A percentile compares a stretch with the other conserved stretches of the same genome.
These are phyloP conservation scores for Asterochloris sp. DNA, from an alignment of 139 green algal species.

Conservation along the genomic window DNA sequence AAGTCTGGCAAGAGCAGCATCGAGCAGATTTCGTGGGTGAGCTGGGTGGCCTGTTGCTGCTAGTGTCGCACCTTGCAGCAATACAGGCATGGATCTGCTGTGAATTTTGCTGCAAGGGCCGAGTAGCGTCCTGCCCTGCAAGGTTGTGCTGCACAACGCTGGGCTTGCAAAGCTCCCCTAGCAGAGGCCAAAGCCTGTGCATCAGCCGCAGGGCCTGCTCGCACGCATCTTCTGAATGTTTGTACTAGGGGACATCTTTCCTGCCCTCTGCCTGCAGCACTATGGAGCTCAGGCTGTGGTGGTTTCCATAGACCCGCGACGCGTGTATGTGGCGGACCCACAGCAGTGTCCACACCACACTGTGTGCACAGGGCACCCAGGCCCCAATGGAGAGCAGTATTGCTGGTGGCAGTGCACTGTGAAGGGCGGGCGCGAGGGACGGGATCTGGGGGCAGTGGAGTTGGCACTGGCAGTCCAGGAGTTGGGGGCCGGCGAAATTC, in stretches of 20 bases:
- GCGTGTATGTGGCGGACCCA: conserved; percentile 82
- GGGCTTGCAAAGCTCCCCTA: too few species aligned
- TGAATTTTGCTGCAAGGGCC: too few species aligned
- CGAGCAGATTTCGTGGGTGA: conserved; percentile 92
- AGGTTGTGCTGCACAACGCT: too few species aligned
- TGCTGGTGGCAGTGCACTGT: conserved; percentile 69
- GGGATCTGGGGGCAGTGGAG: conserved; percentile 89
- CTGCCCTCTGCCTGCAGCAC: conserved; percentile 18
- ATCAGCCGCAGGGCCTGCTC: too few species aligned
- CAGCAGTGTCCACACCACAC: conserved; percentile 50
- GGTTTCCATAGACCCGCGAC: conserved; percentile 89
- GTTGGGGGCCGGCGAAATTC: conserved; percentile 95
- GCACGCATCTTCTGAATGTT: background rate
- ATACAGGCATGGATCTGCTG: too few species aligned
- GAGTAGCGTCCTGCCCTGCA: too few species aligned
- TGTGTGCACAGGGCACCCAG: conserved; percentile 53
- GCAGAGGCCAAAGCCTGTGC: too few species aligned
- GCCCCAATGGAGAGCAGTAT: conserved; percentile 92
- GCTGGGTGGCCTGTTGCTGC: background rate
- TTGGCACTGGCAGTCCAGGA: conserved; percentile 87
- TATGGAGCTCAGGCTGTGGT: conserved; percentile 71
- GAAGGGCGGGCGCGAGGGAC: conserved; percentile 83
- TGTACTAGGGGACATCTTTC: background rate
- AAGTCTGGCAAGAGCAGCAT: conserved; percentile 75
- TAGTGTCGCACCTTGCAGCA: too few species aligned